Base-by-base conservation (phyloP, 768 basidiomycete genomes). In the Pleurotus eryngii region DNA sequence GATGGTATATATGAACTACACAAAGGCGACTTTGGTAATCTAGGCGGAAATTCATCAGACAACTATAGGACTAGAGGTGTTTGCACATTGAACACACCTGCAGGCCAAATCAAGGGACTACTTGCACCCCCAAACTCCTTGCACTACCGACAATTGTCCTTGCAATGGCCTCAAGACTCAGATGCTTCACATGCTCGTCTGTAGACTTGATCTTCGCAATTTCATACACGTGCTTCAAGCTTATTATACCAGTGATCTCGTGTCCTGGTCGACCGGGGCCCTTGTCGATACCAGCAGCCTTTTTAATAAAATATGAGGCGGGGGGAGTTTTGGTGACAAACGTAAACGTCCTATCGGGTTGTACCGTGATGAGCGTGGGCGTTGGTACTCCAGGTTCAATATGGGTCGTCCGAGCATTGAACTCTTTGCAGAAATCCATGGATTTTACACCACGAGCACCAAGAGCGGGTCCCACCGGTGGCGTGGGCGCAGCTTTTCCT, bases 401-500 rank as follows among this genome's bases (percentile, higher is more conserved):
- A 69, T 92, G 88, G 30, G 92, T 88, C 17, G 96, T 98, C 61
- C 88, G 87, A n/a, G 96, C 95, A 68, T 99, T 99, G 77, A 98
- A 99, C 71, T 98, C 95, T 72, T 98, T 99, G 81, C 95, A 97
- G 69, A 99, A 99, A 76, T 99, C 97, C 90, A 98, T 98, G 24
- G 95, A 94, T 75, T 97, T 98, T 64, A 99, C 95, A 65, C 97
- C 97, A 67, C 93, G 86, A 61, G 97, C 96, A 76, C 97, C 97
- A 54, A 99, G 84, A 30, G 95, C 96, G 55, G 96, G 96, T 67
- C 96, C 96, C 51, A 99, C 90, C 7, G 96, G 96, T 57, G 96
- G 96, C 39, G 92, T 90, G 15, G 96, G 95, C 24, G 95, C 89
- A 37, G 96, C 96, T 69, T 98, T 98, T 45, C 93, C 95, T 45